Evolutionary conservation across 768 basidiomycete species (phyloP).

Genomic region (Phylloporus sp.): DNA sequence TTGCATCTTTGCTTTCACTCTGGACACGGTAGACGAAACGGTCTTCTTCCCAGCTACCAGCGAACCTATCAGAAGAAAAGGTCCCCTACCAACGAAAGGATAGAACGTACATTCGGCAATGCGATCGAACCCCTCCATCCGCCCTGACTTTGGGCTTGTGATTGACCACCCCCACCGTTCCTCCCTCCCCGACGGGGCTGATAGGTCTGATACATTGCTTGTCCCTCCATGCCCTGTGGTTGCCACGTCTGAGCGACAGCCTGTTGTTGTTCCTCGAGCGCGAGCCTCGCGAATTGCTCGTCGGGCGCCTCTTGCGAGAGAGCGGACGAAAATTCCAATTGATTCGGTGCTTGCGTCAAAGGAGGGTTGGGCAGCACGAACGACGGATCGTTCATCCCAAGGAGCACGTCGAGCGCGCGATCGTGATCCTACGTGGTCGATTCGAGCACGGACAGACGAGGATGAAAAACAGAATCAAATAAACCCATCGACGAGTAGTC

Average conservation of each 20-base stretch:
- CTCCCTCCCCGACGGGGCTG: conserved; percentile 17
- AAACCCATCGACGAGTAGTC: not conserved
- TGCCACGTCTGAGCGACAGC: conserved; percentile 20
- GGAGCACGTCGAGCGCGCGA: too few species aligned
- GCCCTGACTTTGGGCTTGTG: conserved; percentile 16
- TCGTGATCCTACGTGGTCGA: too few species aligned
- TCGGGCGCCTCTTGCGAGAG: conserved; percentile 64
- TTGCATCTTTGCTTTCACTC: conserved; percentile 79
- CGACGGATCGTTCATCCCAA: too few species aligned
- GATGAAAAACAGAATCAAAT: too few species aligned
- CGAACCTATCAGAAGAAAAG: not conserved
- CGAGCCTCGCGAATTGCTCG: conserved; percentile 70
- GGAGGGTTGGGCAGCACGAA: conserved; percentile 27
- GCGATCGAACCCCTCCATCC: conserved; percentile 61
- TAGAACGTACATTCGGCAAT: conserved; percentile 77
- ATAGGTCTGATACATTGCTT: conserved; percentile 22
- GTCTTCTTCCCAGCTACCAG: conserved; percentile 70
- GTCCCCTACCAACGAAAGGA: too few species aligned
- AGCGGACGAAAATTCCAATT: conserved; percentile 23
- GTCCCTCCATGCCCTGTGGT: conserved; percentile 6
- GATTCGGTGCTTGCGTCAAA: not conserved
- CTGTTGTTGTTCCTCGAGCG: conserved; percentile 56
- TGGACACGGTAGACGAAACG: conserved; percentile 62
- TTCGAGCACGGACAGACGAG: conserved; percentile 35
- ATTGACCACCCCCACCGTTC: not conserved